Percentiles rank a stretch among this genome's conserved stretches.
Evolutionary conservation across 352 stramenopile genomes (phyloP).

Genomic region (Pythium coloratum): DNA sequence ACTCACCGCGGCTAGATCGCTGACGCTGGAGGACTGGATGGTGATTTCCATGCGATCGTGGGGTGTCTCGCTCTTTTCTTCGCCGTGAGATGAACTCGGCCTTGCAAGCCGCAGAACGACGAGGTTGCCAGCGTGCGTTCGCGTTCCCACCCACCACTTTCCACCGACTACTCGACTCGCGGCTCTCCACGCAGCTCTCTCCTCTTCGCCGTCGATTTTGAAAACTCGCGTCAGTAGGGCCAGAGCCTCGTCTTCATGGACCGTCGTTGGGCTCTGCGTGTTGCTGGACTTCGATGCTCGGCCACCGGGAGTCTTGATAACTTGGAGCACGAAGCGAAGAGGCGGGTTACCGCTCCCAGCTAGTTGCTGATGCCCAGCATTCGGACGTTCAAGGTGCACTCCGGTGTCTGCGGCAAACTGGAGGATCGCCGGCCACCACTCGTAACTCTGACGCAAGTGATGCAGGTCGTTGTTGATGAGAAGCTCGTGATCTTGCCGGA

Average conservation of each 20-base stretch:
- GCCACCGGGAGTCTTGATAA: neutral
- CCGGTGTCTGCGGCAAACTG: slow-evolving; percentile 6
- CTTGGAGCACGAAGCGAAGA: slow-evolving; percentile 18
- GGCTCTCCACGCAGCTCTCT: slow-evolving; percentile 25
- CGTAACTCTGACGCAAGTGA: slow-evolving; percentile 3
- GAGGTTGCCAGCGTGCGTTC: slow-evolving; percentile 42
- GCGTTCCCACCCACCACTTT: slow-evolving; percentile 54
- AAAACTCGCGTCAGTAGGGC: slow-evolving; percentile 13
- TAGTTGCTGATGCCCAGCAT: neutral
- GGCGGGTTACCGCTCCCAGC: neutral
- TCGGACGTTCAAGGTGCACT: neutral
- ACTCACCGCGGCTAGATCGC: slow-evolving; percentile 60
- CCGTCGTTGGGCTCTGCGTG: neutral
- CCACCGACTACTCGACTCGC: slow-evolving; percentile 42
- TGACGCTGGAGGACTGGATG: slow-evolving; percentile 51
- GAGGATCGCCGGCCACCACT: slow-evolving; percentile 19
- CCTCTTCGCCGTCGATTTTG: neutral
- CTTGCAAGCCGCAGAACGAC: slow-evolving; percentile 42
- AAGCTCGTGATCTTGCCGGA: neutral
- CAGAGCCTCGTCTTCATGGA: slow-evolving; percentile 14
- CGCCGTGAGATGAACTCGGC: neutral
- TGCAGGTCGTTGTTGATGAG: neutral
- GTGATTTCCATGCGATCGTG: slow-evolving; percentile 41
- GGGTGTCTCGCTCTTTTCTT: slow-evolving; percentile 18
- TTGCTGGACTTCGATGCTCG: neutral